Conservation (phyloP, 495 filamentous ascomycete species). For the Xylaria castorea region DNA sequence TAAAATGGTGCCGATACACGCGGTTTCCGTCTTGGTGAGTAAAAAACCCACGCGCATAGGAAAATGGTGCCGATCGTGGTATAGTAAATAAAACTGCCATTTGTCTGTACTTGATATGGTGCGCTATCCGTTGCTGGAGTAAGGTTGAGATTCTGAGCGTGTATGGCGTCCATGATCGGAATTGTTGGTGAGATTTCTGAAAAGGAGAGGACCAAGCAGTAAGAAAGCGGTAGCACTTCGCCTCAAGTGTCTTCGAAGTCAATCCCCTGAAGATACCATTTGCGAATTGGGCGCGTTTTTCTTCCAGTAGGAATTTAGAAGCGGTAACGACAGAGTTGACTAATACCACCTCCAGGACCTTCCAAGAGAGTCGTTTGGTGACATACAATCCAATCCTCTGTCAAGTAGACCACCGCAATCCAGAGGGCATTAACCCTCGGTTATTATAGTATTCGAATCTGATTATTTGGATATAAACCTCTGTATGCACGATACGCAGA, state of each 20-base stretch:
- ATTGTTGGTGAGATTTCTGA: neutral
- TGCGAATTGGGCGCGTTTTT: neutral
- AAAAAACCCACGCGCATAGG: constrained; percentile 39
- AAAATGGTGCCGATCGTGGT: constrained; percentile 34
- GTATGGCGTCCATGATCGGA: constrained; percentile 31
- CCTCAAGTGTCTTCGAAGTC: neutral
- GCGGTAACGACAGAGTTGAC: neutral
- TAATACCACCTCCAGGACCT: neutral
- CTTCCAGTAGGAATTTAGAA: neutral
- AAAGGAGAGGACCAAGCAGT: neutral
- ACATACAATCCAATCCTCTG: neutral
- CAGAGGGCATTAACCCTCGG: neutral
- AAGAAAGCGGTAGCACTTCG: neutral
- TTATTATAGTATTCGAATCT: neutral
- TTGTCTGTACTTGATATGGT: constrained; percentile 29
- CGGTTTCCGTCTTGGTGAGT: constrained; percentile 32
- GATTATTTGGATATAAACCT: neutral
- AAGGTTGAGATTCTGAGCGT: constrained; percentile 33
- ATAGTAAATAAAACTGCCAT: constrained; percentile 41
- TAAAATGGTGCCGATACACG: constrained; percentile 41
- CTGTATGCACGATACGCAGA: neutral
- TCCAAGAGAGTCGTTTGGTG: neutral
- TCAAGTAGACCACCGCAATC: neutral
- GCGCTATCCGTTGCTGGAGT: constrained; percentile 31
- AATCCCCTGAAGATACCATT: neutral